phyloP scores from a whole-genome alignment of 768 basidiomycete species.

The Pleurotus tuoliensis region DNA sequence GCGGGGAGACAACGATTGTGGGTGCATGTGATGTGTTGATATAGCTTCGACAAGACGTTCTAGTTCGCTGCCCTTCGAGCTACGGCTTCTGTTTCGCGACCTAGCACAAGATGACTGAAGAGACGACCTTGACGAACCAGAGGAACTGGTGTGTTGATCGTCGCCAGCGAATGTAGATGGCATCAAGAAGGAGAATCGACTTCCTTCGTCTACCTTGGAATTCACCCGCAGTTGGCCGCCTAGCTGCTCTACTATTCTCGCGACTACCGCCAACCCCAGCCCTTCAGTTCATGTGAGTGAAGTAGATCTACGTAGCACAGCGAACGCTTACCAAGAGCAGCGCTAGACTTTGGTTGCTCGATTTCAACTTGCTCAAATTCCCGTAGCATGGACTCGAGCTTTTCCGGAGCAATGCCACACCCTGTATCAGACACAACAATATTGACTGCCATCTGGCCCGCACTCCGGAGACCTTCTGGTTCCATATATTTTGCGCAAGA shows the following conservation, averaged over 20 bases:
- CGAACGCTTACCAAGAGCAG: slow-evolving; percentile 43
- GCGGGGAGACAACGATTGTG: not conserved
- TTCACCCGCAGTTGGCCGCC: slow-evolving; percentile 79
- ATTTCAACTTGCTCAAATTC: slow-evolving; percentile 77
- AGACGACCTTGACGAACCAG: slow-evolving; percentile 18
- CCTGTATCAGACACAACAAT: slow-evolving; percentile 72
- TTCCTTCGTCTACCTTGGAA: slow-evolving; percentile 62
- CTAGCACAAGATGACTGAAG: slow-evolving; percentile 18
- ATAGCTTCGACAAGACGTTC: slow-evolving; percentile 48
- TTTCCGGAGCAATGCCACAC: slow-evolving; percentile 60
- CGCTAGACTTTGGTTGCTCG: slow-evolving; percentile 31
- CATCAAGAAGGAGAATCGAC: slow-evolving; percentile 68
- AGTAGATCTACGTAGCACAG: not conserved
- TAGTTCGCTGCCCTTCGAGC: slow-evolving; percentile 29
- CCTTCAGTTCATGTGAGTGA: slow-evolving; percentile 29
- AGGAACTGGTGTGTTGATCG: slow-evolving; percentile 12
- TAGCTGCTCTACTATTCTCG: slow-evolving; percentile 74
- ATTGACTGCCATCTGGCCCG: slow-evolving; percentile 55
- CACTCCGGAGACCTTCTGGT: slow-evolving; percentile 43
- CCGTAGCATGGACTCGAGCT: slow-evolving; percentile 73
- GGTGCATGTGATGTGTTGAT: slow-evolving; percentile 29
- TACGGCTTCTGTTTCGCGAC: slow-evolving; percentile 23
- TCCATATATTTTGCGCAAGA: slow-evolving; percentile 49
- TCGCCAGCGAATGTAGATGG: slow-evolving; percentile 47
- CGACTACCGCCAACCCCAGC: slow-evolving; percentile 76